Base-by-base conservation (phyloP, 495 filamentous ascomycete genomes). In the Lophiostoma macrostomum region DNA sequence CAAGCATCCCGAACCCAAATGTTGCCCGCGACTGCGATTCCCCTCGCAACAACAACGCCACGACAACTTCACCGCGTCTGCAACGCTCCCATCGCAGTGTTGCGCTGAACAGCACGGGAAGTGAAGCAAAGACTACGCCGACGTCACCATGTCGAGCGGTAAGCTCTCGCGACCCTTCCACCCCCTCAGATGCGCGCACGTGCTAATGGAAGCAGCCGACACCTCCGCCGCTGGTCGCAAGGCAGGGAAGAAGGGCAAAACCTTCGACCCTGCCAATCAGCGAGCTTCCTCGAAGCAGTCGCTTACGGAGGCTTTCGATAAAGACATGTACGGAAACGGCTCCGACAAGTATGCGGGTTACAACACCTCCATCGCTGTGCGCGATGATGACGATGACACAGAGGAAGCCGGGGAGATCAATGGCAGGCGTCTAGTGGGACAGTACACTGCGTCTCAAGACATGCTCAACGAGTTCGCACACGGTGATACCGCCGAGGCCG, bases 391-490 rank as follows among this genome's bases (percentile, higher is more conserved):
- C 57, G 90, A 90, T 29, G 84, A 88, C 29, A 88, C 88, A 73
- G 77, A 79, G 38, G 90, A 90, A 80, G 82, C 75, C 56, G 84
- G 88, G 66, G 82, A 73, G 57, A 83, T 87, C 64, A 83, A 77
- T 46, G 80, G 82, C 60, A 80, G 87, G 64, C 81, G 86, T 61
- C 74, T 99, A 52, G 90, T 97, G 24, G 94, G 91, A 51, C 94
- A 99, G 71, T 99, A 97, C 71, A 99, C 94, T 11, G 94, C 94
- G 16, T 89, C 90, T 13, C 82, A 80, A 60, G 81, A 83, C 44
- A 88, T 96, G 74, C 87, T 97, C 68, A 88, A 95, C 68, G 94
- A 99, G 75, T 91, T 96, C 72, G 88, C 91, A 7, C 82, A 75
- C 36, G 89, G 90, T 40, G 80, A 79, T 53, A 87, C 87, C 34